These are phyloP conservation scores for Verticillium zaregamsianum DNA, from an alignment of 2,329 filamentous ascomycete species.

Conservation along the genomic window DNA sequence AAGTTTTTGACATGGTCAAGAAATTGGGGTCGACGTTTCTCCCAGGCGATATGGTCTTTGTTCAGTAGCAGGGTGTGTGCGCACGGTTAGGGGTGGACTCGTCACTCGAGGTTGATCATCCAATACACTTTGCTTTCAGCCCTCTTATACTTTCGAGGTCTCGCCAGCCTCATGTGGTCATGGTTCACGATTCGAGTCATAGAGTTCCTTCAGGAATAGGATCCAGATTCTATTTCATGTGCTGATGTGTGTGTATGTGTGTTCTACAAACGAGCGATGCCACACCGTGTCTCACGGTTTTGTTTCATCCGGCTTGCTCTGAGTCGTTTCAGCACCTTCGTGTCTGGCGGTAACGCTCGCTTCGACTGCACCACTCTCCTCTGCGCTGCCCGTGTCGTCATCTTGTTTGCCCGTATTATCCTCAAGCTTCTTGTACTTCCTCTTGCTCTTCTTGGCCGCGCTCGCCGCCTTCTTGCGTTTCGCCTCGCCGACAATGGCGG, in stretches of 20 bases:
- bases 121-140: conserved; percentile 44
- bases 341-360: background rate
- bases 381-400: background rate
- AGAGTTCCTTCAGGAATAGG: conserved; percentile 7
- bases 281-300: background rate
- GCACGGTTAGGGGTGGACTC: conserved; percentile 42
- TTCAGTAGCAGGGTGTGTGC: conserved; percentile 47
- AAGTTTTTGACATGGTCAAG: conserved; percentile 53
- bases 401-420: conserved; percentile 12
- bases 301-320: background rate
- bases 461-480: conserved; percentile 70
- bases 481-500: conserved; percentile 57
- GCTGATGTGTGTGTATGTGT: conserved; percentile 7
- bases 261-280: too few species aligned
- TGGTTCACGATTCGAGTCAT: conserved; percentile 1
- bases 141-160: conserved; percentile 6
- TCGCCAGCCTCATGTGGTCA: conserved; percentile 16
- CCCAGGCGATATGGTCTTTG: conserved; percentile 43
- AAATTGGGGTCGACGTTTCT: conserved; percentile 46
- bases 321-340: background rate
- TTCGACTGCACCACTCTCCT: background rate
- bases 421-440: conserved; percentile 68
- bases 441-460: conserved; percentile 72
- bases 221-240: conserved; percentile 20
- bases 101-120: conserved; percentile 54